Conservation (phyloP, 345 rosid species). For the Alliaria petiolata region DNA sequence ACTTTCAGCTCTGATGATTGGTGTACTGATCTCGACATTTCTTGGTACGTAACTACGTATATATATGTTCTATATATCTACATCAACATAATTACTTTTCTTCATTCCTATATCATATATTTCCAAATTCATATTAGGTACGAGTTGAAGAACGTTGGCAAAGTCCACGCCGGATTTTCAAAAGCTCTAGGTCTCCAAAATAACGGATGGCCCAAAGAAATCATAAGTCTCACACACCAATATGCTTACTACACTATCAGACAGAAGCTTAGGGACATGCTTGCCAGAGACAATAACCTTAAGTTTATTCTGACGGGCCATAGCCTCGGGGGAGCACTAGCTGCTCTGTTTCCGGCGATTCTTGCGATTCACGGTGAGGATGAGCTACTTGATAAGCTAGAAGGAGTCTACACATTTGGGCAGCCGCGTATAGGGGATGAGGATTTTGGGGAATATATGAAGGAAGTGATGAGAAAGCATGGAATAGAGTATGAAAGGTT, state of each 20-base stretch:
- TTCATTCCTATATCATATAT: not conserved
- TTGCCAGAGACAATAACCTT: constrained; percentile 26
- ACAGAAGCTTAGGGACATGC: constrained; percentile 31
- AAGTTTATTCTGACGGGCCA: constrained; percentile 65
- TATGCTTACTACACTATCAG: constrained; percentile 57
- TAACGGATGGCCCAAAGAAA: constrained; percentile 47
- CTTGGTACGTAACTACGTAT: constrained; percentile 44
- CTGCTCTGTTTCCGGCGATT: constrained; percentile 47
- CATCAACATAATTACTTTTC: not conserved
- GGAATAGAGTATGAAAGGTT: constrained; percentile 48
- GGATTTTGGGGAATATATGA: constrained; percentile 47
- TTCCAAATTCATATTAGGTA: not conserved
- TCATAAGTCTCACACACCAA: constrained; percentile 5
- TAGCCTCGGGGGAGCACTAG: constrained; percentile 67
- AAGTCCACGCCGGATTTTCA: constrained; percentile 58
- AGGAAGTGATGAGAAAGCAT: constrained; percentile 24
- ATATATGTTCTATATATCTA: constrained; percentile 16
- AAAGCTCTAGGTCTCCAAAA: constrained; percentile 55
- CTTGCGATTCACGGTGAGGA: constrained; percentile 48
- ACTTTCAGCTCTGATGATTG: constrained; percentile 48
- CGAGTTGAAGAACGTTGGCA: constrained; percentile 34
- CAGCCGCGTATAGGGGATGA: constrained; percentile 73
- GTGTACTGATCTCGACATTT: constrained; percentile 48
- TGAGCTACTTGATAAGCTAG: constrained; percentile 41
- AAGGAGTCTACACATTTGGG: constrained; percentile 68